These are phyloP conservation scores for Mortierella sp. DNA, from an alignment of 371 early-diverging fungal genomes.

Conservation along the genomic window DNA sequence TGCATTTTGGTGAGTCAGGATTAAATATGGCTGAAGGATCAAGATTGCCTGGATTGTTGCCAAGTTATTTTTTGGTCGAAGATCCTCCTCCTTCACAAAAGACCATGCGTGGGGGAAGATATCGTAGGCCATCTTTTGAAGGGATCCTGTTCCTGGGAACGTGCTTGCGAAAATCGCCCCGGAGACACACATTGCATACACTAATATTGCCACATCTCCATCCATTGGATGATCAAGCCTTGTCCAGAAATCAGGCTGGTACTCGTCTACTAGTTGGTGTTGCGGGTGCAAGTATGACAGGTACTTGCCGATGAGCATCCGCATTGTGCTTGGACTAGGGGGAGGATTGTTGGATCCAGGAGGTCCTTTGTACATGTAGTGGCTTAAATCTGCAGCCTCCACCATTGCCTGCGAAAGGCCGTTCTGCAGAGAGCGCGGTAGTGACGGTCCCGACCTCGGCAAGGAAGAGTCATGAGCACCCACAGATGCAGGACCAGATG, in stretches of 20 bases:
- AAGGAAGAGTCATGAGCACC: too few species aligned
- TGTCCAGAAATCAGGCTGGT: constrained; percentile 34
- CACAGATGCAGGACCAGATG: too few species aligned
- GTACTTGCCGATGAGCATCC: constrained; percentile 27
- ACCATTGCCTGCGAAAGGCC: constrained; percentile 16
- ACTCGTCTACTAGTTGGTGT: constrained; percentile 28
- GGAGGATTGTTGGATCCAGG: background rate
- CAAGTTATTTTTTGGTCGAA: constrained; percentile 14
- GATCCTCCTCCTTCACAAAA: background rate
- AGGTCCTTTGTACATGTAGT: constrained; percentile 1
- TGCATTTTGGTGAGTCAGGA: constrained; percentile 8
- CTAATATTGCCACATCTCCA: constrained; percentile 26
- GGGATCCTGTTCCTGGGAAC: constrained; percentile 1
- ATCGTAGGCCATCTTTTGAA: constrained; percentile 17
- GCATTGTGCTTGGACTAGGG: constrained; percentile 17
- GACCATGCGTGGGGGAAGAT: constrained; percentile 17
- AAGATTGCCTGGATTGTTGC: constrained; percentile 28
- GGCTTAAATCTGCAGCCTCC: background rate
- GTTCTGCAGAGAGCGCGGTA: constrained; percentile 21
- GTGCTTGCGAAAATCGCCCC: constrained; percentile 25
- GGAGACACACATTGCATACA: constrained; percentile 45
- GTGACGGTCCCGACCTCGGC: too few species aligned
- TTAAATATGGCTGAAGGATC: constrained; percentile 25
- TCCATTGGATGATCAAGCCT: constrained; percentile 31
- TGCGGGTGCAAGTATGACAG: constrained; percentile 33